Evolutionary conservation across 208 protist genomes (phyloP).

Genomic region (Crithidia brevicula): DNA sequence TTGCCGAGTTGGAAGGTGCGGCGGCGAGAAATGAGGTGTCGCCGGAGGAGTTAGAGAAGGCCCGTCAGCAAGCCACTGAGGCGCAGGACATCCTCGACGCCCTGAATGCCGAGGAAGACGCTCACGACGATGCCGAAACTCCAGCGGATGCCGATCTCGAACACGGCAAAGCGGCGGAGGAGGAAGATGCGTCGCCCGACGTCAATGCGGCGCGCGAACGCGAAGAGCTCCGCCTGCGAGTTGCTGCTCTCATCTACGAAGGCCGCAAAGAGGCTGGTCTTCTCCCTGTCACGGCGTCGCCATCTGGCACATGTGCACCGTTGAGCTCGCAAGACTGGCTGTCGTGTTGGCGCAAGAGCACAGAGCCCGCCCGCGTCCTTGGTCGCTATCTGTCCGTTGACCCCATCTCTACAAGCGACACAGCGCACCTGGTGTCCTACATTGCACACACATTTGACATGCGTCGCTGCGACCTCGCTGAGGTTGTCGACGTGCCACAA

Average conservation of each 20-base stretch:
- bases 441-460: conserved; percentile 54
- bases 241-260: conserved; percentile 27
- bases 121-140: conserved; percentile 16
- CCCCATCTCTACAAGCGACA: conserved; percentile 24
- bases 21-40: conserved; percentile 24
- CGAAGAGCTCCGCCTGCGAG: conserved; percentile 18
- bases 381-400: conserved; percentile 30
- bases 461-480: conserved; percentile 40
- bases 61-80: conserved; percentile 37
- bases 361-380: conserved; percentile 17
- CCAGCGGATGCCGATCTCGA: neutral
- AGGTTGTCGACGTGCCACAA: neutral
- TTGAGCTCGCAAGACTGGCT: conserved; percentile 28
- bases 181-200: neutral
- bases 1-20: conserved; percentile 36
- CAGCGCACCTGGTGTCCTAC: conserved; percentile 44
- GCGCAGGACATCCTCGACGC: conserved; percentile 45
- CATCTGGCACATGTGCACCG: neutral
- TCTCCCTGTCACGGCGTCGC: neutral
- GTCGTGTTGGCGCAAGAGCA: conserved; percentile 25
- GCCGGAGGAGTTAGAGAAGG: conserved; percentile 46
- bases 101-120: conserved; percentile 29
- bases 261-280: conserved; percentile 21
- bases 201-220: neutral
- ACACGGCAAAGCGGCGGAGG: conserved; percentile 5